These are phyloP conservation scores for Stramenopiles sp. DNA, from an alignment of 352 stramenopile species.

Conservation along the genomic window DNA sequence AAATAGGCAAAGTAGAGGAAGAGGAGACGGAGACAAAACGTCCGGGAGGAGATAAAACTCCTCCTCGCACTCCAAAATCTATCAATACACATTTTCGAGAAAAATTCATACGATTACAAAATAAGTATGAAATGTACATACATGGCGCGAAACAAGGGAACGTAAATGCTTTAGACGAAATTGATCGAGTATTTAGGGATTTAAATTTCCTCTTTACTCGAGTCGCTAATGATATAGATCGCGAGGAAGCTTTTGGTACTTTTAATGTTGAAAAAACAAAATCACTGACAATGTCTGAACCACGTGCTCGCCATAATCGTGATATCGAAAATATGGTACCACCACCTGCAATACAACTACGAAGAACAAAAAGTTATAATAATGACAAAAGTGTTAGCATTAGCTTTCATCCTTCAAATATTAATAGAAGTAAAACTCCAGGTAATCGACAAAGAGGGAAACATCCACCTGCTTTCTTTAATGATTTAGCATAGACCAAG, in stretches of 20 bases:
- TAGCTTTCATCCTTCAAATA: background rate
- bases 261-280: background rate
- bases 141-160: background rate
- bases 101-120: background rate
- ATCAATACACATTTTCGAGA: background rate
- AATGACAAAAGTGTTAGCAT: background rate
- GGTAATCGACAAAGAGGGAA: background rate
- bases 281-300: background rate
- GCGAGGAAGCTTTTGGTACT: background rate
- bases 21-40: background rate
- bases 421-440: background rate
- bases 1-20: background rate
- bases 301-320: background rate
- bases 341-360: background rate
- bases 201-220: background rate
- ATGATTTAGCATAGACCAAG: no score
- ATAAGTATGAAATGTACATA: background rate
- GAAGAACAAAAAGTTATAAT: slow-evolving; percentile 8
- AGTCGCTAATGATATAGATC: background rate
- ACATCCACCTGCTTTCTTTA: background rate
- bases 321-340: background rate
- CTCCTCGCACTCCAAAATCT: background rate
- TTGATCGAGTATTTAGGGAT: background rate
- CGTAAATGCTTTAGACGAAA: background rate
- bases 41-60: background rate